Base-by-base conservation (phyloP, 108 stramenopile species). In the Bacterosira constricta region DNA sequence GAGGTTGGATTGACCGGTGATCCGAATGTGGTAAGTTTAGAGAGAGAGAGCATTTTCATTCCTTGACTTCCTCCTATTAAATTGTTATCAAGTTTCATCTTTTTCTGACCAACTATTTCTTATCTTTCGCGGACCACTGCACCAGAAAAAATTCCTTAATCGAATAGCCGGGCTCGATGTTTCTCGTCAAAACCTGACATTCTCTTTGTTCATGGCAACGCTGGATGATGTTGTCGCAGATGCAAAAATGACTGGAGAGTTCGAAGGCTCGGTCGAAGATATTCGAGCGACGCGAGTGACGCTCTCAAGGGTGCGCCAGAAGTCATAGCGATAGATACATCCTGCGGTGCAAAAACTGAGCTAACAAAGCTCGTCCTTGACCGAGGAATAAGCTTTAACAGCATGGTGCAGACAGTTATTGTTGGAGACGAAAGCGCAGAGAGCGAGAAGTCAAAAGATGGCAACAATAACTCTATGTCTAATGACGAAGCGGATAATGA, bases 251-350 rank as follows among this genome's bases (percentile, higher is more conserved):
- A 83, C 79, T 1, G 90, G 90, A 6, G 82, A 86, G 35, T 89
- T 75, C 56, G 90, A 89, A 44, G 88, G 86, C 17, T 81, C 80
- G 25, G 86, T 87, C 18, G 87, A 85, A 60, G 86, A 89, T 59
- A 50, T 91, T n/a, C 52, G 53, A 36, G 90, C 88, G 9, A 75
- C 80, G 15, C 52, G 57, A n/a, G 73, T 85, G 37, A 57, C 70
- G 30, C n/a, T n/a, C 38, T 83, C 7, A 74, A 67, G 25, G 26
- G 64, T 11, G 57, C 68, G 26, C 46, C 38, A 20, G 73, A 71
- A 41, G 38, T 63, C 10, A 59, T 91, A 6, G 85, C 81, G 11
- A 65, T 66, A 4, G 85, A 87, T 69, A 64, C 60, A 2, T 65
- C 83, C 13, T 81, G 82, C 49, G 81, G 83, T 23, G 90, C 84